These are phyloP conservation scores for Polytolypa hystricis DNA, from an alignment of 2,329 filamentous ascomycete genomes.

Conservation along the genomic window DNA sequence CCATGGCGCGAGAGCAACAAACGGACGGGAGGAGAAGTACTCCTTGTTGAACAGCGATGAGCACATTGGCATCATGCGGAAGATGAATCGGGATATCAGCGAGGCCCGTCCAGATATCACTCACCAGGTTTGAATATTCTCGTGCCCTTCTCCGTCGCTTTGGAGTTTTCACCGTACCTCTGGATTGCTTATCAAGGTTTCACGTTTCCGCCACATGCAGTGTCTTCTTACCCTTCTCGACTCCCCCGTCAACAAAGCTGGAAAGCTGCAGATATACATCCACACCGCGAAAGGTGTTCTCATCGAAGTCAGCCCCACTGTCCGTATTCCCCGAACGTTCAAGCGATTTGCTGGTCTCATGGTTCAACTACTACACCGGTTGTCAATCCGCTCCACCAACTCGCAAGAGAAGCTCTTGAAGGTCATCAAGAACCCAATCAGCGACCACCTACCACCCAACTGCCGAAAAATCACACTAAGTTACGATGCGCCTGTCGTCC, in stretches of 20 bases:
- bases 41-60: constrained; percentile 97
- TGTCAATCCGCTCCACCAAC: constrained; percentile 91
- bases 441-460: constrained; percentile 89
- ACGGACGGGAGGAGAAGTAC: constrained; percentile 76
- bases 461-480: constrained; percentile 96
- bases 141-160: too few relatives aligned
- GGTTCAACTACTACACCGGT: constrained; percentile 91
- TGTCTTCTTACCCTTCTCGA: constrained; percentile 94
- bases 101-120: constrained; percentile 96
- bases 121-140: constrained; percentile 64
- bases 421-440: constrained; percentile 96
- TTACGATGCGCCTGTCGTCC: constrained; percentile 80
- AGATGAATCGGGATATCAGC: constrained; percentile 98
- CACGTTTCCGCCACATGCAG: constrained; percentile 38
- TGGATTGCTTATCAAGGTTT: too few relatives aligned
- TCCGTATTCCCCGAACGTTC: constrained; percentile 94
- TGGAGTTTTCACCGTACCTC: too few relatives aligned
- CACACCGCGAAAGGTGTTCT: constrained; percentile 94
- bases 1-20: constrained; percentile 43
- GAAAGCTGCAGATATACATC: constrained; percentile 95
- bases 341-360: constrained; percentile 98
- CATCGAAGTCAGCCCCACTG: constrained; percentile 95
- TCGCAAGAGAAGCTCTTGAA: constrained; percentile 96
- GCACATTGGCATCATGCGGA: constrained; percentile 97
- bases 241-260: constrained; percentile 97